These are phyloP conservation scores for Haberlea rhodopensis DNA, from an alignment of 257 asterid genomes.

Conservation along the genomic window DNA sequence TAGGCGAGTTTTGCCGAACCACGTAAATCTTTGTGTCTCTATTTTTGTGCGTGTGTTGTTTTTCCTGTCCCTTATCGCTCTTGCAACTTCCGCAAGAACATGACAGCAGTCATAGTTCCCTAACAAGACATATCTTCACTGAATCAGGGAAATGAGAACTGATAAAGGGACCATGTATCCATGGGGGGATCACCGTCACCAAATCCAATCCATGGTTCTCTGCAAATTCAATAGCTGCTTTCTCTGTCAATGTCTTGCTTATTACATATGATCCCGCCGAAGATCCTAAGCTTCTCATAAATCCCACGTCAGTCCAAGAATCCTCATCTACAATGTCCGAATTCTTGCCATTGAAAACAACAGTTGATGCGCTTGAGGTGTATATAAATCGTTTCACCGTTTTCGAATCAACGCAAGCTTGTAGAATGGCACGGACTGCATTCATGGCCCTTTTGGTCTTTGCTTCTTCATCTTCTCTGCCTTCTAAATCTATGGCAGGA, in stretches of 20 bases:
- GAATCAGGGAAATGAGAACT: slow-evolving; percentile 6
- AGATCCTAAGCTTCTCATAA: neutral
- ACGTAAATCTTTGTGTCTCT: too few species aligned
- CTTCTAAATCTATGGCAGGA: neutral
- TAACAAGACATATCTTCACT: slow-evolving; percentile 4
- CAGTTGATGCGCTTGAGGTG: slow-evolving; percentile 19
- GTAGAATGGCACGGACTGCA: slow-evolving; percentile 10
- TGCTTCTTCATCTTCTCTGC: neutral
- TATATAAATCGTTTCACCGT: slow-evolving; percentile 19
- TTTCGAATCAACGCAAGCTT: slow-evolving; percentile 17
- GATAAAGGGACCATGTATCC: slow-evolving; percentile 23
- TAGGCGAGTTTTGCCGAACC: too few species aligned
- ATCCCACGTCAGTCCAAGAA: slow-evolving; percentile 10
- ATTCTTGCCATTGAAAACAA: neutral
- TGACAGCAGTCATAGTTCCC: too few species aligned
- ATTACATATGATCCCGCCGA: slow-evolving; percentile 6
- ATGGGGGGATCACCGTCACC: slow-evolving; percentile 7
- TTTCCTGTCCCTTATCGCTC: too few species aligned
- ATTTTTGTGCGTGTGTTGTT: too few species aligned
- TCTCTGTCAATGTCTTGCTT: slow-evolving; percentile 21
- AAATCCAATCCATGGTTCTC: slow-evolving; percentile 9
- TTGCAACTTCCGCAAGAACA: too few species aligned
- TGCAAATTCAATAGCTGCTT: slow-evolving; percentile 19
- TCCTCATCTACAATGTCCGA: neutral
- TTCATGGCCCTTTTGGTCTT: neutral